Conservation (phyloP, 2,329 filamentous ascomycete species). For the Graphilbum sp. region DNA sequence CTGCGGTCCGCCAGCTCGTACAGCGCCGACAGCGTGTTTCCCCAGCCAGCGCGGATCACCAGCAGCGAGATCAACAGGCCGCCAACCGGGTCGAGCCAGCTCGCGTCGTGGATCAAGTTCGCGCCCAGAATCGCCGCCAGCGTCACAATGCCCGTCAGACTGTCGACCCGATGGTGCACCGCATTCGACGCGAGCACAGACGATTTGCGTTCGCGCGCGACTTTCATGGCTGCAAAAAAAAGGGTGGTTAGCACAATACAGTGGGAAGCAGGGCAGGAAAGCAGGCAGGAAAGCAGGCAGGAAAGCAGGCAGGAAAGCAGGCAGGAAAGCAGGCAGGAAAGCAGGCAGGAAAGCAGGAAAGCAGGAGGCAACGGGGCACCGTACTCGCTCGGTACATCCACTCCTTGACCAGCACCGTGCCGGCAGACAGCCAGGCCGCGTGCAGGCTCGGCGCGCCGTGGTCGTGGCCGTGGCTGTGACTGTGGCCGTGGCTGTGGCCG, state of each 20-base stretch:
- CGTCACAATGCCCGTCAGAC: constrained; percentile 85
- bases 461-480: constrained; percentile 47
- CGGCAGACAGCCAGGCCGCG: constrained; percentile 83
- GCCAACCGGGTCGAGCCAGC: constrained; percentile 89
- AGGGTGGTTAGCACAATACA: constrained; percentile 16
- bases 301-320: too few relatives aligned
- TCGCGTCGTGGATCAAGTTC: constrained; percentile 68
- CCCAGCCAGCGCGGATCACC: constrained; percentile 79
- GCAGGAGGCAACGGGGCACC: neutral
- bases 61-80: constrained; percentile 84
- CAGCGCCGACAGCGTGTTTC: constrained; percentile 68
- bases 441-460: constrained; percentile 68
- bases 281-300: too few relatives aligned
- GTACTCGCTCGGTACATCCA: constrained; percentile 84
- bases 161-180: constrained; percentile 91
- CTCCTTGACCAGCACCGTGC: constrained; percentile 84
- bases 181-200: constrained; percentile 93
- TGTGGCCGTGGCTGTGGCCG: constrained; percentile 43
- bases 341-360: too few relatives aligned
- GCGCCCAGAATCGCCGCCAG: constrained; percentile 77
- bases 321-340: too few relatives aligned
- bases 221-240: constrained; percentile 94
- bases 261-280: too few relatives aligned
- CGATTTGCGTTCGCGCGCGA: constrained; percentile 84
- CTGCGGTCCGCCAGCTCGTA: constrained; percentile 82